Conservation (phyloP, 495 filamentous ascomycete genomes). For the Apiosordaria backusii region DNA sequence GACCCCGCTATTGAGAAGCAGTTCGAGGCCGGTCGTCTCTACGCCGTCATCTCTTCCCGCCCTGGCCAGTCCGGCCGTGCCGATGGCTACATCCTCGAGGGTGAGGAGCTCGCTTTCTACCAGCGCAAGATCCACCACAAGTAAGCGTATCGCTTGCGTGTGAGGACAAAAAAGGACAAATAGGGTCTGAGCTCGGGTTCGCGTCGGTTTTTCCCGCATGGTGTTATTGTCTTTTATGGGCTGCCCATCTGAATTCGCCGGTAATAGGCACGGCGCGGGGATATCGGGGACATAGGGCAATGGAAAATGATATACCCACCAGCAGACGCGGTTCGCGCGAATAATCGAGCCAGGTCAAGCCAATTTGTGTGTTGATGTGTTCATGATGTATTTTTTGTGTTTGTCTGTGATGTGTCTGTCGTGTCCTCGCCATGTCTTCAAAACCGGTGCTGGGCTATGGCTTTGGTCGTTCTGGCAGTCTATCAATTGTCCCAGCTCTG, state of each 20-base stretch:
- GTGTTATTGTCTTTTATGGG: constrained; percentile 32
- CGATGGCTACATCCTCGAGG: constrained; percentile 98
- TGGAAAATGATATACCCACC: constrained; percentile 34
- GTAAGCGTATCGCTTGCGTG: constrained; percentile 50
- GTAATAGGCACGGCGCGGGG: constrained; percentile 31
- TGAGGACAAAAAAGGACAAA: constrained; percentile 10
- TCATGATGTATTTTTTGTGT: neutral
- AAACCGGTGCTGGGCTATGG: too few species aligned
- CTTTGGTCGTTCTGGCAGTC: too few species aligned
- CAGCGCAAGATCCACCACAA: constrained; percentile 94
- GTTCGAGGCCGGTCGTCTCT: constrained; percentile 97
- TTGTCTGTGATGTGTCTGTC: neutral
- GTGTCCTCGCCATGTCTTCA: too few species aligned
- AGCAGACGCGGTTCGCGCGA: constrained; percentile 21
- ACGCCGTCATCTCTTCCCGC: constrained; percentile 83
- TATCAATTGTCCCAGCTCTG: too few species aligned
- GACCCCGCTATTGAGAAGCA: constrained; percentile 90
- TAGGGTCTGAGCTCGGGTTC: constrained; percentile 19
- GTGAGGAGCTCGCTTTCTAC: constrained; percentile 99
- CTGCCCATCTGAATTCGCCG: constrained; percentile 23
- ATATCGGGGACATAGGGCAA: constrained; percentile 35
- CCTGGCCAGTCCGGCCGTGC: constrained; percentile 94
- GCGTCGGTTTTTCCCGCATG: constrained; percentile 31
- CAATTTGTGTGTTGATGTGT: constrained; percentile 1
- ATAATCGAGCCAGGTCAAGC: constrained; percentile 19